Base-by-base conservation (phyloP, 495 filamentous ascomycete species). In the Aspergillus diversus region DNA sequence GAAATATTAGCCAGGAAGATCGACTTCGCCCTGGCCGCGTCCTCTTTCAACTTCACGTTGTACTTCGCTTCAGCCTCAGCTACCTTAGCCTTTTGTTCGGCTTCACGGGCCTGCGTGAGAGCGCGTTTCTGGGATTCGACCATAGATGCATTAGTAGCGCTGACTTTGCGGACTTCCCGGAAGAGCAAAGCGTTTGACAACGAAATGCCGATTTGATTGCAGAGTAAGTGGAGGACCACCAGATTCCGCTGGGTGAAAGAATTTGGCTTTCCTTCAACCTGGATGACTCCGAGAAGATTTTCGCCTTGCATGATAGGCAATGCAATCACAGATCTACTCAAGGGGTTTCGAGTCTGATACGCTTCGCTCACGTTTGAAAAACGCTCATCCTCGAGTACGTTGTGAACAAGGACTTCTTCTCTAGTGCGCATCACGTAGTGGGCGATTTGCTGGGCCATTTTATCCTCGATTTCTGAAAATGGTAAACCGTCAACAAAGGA, bases 1-100 rank as follows among this genome's bases (percentile, higher is more conserved):
- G 90, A 93, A 15, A 96, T 92, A 68, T 97, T 97, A 16, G 93
- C 93, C 21, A 97, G 83, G 81, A 97, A 97, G 54, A 96, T 93
- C 7, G 88, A 90, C 73, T 96, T 97, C 12, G 92, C 92, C 72
- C 89, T 91, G 42, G 92, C 92, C 11, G 92, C 92, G 73, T 97
- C 93, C 71, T 97, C 92, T 52, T 94, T 93, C 13, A 96, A 81
- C 68, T 91, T 90, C 63, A 96, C 90, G 64, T 92, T 94, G 52
- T 90, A 88, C 63, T 93, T 90, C 9, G 93, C 93, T 70, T 92
- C 87, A 0, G 88, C 86, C 71, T 96, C 92, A 2, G 92, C 92
- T 33, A 85, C 78, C 69, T 93, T 93, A 5, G 92, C 91, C 71
- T 96, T 93, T 46, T 86, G 82, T 71, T 97, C 92, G 2, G 92